Percentiles rank a stretch among this genome's conserved stretches.
These are phyloP conservation scores for Camellia lanceoleosa DNA, from an alignment of 148 eudicot genomes.

Conservation along the genomic window DNA sequence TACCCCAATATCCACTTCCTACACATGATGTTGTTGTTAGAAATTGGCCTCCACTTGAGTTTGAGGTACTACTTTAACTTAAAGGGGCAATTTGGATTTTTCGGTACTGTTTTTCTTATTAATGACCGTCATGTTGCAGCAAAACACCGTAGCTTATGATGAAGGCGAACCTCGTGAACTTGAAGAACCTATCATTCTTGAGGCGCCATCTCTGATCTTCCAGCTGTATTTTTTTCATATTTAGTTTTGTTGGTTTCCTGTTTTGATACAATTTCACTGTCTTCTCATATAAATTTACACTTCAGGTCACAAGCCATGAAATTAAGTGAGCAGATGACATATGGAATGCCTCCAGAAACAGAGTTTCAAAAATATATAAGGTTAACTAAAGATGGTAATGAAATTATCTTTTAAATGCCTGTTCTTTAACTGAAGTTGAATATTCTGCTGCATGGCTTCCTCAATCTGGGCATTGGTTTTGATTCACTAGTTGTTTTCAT, in stretches of 20 bases:
- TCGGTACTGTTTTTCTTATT: conserved; percentile 2
- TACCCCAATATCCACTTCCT: conserved; percentile 95
- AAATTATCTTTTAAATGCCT: background rate
- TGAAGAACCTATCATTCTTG: conserved; percentile 58
- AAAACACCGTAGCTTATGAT: conserved; percentile 82
- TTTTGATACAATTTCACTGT: background rate
- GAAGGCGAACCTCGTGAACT: conserved; percentile 72
- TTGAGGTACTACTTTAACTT: conserved; percentile 54
- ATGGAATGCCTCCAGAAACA: conserved; percentile 69
- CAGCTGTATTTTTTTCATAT: conserved; percentile 45
- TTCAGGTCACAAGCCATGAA: conserved; percentile 62
- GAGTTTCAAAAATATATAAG: conserved; percentile 73
- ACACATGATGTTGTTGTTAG: conserved; percentile 79
- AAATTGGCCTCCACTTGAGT: conserved; percentile 69
- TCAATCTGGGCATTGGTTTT: conserved; percentile 1
- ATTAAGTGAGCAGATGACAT: conserved; percentile 58
- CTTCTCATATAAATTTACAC: conserved; percentile 23
- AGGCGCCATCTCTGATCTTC: conserved; percentile 92
- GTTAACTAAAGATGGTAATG: conserved; percentile 57
- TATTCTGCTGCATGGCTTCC: background rate
- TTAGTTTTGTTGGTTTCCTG: conserved; percentile 16
- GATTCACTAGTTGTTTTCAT: background rate
- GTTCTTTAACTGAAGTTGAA: background rate
- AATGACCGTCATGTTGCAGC: conserved; percentile 45
- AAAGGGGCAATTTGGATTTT: conserved; percentile 7